phyloP scores from a whole-genome alignment of 768 basidiomycete genomes.

The Rhodotorula kratochvilovae region DNA sequence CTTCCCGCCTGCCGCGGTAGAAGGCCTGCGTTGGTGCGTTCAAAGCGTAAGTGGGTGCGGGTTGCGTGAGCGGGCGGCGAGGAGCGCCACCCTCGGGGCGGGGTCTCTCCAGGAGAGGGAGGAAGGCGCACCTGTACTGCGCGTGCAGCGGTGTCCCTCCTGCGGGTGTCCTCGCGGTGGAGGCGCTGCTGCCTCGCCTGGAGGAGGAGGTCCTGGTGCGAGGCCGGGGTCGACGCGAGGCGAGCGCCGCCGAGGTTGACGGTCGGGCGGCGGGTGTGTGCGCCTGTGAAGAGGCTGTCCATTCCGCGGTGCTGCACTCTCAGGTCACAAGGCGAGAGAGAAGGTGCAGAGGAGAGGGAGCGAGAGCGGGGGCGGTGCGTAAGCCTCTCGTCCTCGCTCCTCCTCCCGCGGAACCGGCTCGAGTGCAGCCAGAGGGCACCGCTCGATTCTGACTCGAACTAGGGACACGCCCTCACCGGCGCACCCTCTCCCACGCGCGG shows the following conservation, averaged over 20 bases:
- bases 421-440: no score
- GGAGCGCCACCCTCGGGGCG: background rate
- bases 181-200: conserved; percentile 18
- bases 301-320: background rate
- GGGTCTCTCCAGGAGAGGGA: background rate
- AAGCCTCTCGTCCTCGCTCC: no score
- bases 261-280: background rate
- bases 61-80: background rate
- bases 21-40: background rate
- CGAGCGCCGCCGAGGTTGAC: conserved; percentile 21
- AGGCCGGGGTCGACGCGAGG: no score
- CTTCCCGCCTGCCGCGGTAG: background rate
- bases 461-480: no score
- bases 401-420: no score
- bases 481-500: no score
- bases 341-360: background rate
- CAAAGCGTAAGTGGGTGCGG: background rate
- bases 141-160: background rate
- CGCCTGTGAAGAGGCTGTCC: conserved; percentile 23
- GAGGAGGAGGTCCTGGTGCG: conserved; percentile 12
- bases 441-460: no score
- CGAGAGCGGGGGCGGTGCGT: no score
- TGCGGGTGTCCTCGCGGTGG: conserved; percentile 10
- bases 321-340: background rate
- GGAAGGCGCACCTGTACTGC: conserved; percentile 24